Percentiles rank a stretch among this genome's conserved stretches.
Conservation (phyloP, 106 monocot genomes). For the Ottelia alismoides region DNA sequence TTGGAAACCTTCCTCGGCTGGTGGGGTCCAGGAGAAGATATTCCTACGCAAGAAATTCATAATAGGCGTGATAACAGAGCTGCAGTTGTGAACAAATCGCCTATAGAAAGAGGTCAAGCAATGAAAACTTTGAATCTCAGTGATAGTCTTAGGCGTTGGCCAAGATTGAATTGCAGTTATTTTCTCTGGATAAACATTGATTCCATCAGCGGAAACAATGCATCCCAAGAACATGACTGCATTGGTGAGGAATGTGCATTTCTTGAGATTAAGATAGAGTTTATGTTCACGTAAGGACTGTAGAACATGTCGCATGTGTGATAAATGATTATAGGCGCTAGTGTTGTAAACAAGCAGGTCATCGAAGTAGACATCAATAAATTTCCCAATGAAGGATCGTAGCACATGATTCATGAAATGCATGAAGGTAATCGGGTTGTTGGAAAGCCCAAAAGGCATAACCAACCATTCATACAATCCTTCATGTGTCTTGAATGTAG, state of each 20-base stretch:
- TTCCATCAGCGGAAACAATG: not conserved
- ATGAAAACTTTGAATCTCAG: not conserved
- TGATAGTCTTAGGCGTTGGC: not conserved
- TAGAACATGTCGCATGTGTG: too few species aligned
- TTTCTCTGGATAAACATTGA: not conserved
- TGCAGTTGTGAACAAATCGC: not conserved
- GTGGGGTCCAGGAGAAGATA: not conserved
- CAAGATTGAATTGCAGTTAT: not conserved
- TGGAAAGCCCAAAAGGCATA: too few species aligned
- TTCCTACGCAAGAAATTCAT: not conserved
- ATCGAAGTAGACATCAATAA: too few species aligned
- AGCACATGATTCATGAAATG: too few species aligned
- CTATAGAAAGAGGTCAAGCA: not conserved
- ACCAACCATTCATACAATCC: too few species aligned
- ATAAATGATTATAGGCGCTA: too few species aligned
- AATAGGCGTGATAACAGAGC: not conserved
- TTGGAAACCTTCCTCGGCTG: not conserved
- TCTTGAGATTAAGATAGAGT: not conserved
- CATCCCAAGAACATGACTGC: not conserved
- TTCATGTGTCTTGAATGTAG: too few species aligned
- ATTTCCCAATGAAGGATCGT: too few species aligned
- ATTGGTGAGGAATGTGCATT: not conserved
- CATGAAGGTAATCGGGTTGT: too few species aligned
- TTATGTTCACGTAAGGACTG: too few species aligned
- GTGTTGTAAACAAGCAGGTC: too few species aligned